Conservation (phyloP, 2,329 filamentous ascomycete genomes). For the Apiospora phragmitis region DNA sequence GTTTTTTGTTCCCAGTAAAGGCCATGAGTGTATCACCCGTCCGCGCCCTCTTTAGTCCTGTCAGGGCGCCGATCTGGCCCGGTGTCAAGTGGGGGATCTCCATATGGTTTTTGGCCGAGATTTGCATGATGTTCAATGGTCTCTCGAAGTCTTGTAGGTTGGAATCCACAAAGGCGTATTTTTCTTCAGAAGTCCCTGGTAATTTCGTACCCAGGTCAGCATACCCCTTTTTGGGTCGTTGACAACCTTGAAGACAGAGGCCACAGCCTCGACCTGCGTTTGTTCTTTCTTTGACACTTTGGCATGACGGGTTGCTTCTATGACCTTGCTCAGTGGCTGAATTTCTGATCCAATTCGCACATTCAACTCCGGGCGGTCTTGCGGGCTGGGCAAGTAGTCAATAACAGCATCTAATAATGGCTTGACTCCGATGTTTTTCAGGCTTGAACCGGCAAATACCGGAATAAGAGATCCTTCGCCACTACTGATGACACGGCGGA, state of each 20-base stretch:
- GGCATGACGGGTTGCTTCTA: slow-evolving; percentile 33
- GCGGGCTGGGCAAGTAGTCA: slow-evolving; percentile 82
- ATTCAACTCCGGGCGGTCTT: slow-evolving; percentile 76
- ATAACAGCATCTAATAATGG: slow-evolving; percentile 86
- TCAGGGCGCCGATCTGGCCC: slow-evolving; percentile 92
- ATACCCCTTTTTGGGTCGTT: slow-evolving; percentile 84
- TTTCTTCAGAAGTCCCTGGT: slow-evolving; percentile 76
- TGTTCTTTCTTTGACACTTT: slow-evolving; percentile 34
- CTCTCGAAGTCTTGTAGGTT: slow-evolving; percentile 78
- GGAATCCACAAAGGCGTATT: slow-evolving; percentile 80
- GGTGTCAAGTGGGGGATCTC: slow-evolving; percentile 79
- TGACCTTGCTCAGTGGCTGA: slow-evolving; percentile 42
- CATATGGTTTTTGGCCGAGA: slow-evolving; percentile 85
- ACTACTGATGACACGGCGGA: slow-evolving; percentile 70
- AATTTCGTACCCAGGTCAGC: slow-evolving; percentile 89
- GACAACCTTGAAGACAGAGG: slow-evolving; percentile 91
- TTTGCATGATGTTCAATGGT: slow-evolving; percentile 79
- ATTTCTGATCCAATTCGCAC: slow-evolving; percentile 65
- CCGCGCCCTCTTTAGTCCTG: slow-evolving; percentile 84
- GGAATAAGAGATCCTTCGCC: slow-evolving; percentile 76
- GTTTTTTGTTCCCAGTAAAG: slow-evolving; percentile 61
- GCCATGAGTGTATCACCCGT: slow-evolving; percentile 91
- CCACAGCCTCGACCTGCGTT: slow-evolving; percentile 44
- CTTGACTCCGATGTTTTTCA: slow-evolving; percentile 92
- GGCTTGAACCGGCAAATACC: slow-evolving; percentile 88